Evolutionary conservation across 208 protist species (phyloP).

Genomic region (Crithidia fasciculata): DNA sequence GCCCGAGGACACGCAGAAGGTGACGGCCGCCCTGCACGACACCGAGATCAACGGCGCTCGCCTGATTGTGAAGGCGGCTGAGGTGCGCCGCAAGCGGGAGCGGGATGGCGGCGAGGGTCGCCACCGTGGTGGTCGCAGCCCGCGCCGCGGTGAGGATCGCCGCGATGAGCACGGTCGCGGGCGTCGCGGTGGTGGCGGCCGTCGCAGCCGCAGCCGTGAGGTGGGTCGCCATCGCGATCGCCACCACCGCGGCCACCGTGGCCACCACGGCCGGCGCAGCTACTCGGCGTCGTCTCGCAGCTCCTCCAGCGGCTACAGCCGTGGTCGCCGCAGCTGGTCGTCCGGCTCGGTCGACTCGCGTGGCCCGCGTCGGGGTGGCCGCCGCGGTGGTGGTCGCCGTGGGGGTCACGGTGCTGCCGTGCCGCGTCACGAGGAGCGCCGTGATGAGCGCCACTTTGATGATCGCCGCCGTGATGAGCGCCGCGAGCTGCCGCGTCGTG

Average conservation of each 20-base stretch:
- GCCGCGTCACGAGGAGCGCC: not conserved
- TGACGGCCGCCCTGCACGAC: slow-evolving; percentile 55
- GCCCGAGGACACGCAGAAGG: slow-evolving; percentile 33
- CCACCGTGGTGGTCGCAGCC: slow-evolving; percentile 6
- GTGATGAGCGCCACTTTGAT: slow-evolving; percentile 5
- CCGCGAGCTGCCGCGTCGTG: slow-evolving; percentile 1
- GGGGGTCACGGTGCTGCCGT: slow-evolving; percentile 5
- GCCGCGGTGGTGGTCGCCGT: slow-evolving; percentile 14
- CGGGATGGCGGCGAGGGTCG: slow-evolving; percentile 9
- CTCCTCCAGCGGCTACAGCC: slow-evolving; percentile 24
- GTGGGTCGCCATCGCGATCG: slow-evolving; percentile 27
- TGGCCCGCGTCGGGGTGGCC: not conserved
- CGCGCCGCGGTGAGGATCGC: slow-evolving; percentile 19
- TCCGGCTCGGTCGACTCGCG: slow-evolving; percentile 30
- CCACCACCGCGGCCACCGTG: slow-evolving; percentile 15
- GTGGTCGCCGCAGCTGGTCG: slow-evolving; percentile 26
- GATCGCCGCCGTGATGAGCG: slow-evolving; percentile 8
- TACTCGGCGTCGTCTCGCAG: slow-evolving; percentile 25
- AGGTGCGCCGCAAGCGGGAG: slow-evolving; percentile 33
- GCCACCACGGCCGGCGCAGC: slow-evolving; percentile 17
- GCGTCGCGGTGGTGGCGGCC: not conserved
- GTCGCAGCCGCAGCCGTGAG: slow-evolving; percentile 30
- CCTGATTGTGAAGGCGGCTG: slow-evolving; percentile 61
- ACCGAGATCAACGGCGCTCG: slow-evolving; percentile 56
- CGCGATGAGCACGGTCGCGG: slow-evolving; percentile 2